These are phyloP conservation scores for Lyophyllum semitale DNA, from an alignment of 768 basidiomycete species.

Conservation along the genomic window DNA sequence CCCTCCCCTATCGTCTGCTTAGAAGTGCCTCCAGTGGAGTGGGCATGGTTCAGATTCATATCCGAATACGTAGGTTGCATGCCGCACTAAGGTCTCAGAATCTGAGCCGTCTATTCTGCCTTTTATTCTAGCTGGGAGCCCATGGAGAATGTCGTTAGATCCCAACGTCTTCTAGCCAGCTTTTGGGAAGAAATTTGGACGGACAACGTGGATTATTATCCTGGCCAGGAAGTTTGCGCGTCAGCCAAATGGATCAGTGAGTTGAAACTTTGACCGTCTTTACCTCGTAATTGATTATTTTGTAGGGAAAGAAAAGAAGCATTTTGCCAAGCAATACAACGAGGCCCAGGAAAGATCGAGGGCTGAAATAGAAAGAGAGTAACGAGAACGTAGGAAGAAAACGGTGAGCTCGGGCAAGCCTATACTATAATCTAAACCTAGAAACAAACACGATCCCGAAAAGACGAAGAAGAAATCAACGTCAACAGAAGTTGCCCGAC, in stretches of 20 bases:
- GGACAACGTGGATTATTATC: conserved; percentile 55
- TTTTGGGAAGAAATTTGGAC: conserved; percentile 66
- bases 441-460: neutral
- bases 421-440: neutral
- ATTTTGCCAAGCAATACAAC: conserved; percentile 33
- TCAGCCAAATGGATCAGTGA: conserved; percentile 60
- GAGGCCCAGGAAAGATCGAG: conserved; percentile 20
- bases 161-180: conserved; percentile 57
- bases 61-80: conserved; percentile 54
- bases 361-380: conserved; percentile 20
- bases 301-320: conserved; percentile 39
- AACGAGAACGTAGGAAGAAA: conserved; percentile 17
- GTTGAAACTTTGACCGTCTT: conserved; percentile 15
- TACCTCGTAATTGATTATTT: neutral
- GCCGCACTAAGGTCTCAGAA: no score
- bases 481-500: neutral
- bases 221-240: conserved; percentile 48
- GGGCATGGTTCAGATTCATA: conserved; percentile 57
- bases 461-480: conserved; percentile 7
- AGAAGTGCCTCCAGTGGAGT: conserved; percentile 55
- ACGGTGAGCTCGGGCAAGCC: neutral
- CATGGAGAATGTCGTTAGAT: conserved; percentile 53
- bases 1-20: neutral
- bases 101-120: no score
- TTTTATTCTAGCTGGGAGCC: conserved; percentile 90